Evolutionary conservation across 2,329 filamentous ascomycete genomes (phyloP), one percentile per base, ranked within the genome.

Genomic region (Nemania sp.): DNA sequence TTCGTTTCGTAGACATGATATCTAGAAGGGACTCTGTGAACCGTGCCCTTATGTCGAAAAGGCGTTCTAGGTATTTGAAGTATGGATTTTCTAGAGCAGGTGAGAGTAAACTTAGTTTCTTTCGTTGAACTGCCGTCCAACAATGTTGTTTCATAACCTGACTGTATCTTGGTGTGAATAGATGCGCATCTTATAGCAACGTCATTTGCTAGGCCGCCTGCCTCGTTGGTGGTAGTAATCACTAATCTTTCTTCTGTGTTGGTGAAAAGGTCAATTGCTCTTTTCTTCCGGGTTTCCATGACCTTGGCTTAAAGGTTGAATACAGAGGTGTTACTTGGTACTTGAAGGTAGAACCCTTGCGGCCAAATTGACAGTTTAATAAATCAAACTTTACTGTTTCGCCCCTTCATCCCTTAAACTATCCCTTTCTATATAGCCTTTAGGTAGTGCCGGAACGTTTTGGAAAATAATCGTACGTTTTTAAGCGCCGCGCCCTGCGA

Each of bases 101-200:
- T 58, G 20, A 62, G 38, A 20, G 35, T 24, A 1, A 13, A 1
- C 7, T 24, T 41, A 24, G 52, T 20, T 29, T n/a, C 26, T 1
- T 38, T 15, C 32, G 7, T 35, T 18, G 38, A 5, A 43, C 51
- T 27, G 24, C 45, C 7, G 20, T 56, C 45, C 26, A 47, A 10
- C 27, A 52, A 8, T 7, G 45, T 24, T 1, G 66, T 57, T 20
- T 56, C 61, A 38, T 68, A 65, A 26, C 66, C 66, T 20, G 62
- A 68, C 35, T 68, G 61, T 7, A 18, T 43, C 5, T 41, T 41
- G 26, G 8, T 56, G 29, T 56, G 55, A n/a, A 11, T 47, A 20
- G 62, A 53, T 52, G 22, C 43, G 13, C 62, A 52, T 5, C 26
- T 26, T 2, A 18, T 24, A 1, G 38, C 45, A 32, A 45, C 45